These are phyloP conservation scores for Fusarium cicatricum DNA, from an alignment of 2,329 filamentous ascomycete genomes.

Conservation along the genomic window DNA sequence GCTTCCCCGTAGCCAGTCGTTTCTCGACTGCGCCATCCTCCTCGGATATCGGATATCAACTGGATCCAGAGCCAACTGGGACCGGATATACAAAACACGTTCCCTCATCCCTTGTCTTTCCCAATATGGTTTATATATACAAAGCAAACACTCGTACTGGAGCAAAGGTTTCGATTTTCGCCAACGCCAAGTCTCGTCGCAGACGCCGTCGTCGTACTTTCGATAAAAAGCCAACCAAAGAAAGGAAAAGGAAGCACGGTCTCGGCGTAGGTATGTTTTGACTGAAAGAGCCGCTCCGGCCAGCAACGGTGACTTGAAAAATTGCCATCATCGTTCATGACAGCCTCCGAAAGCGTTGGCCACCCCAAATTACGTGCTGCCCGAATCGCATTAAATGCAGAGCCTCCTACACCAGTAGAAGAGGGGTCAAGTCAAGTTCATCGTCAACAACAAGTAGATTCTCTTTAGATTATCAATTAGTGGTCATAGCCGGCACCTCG, in stretches of 20 bases:
- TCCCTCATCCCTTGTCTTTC: slow-evolving; percentile 29
- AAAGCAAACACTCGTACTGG: slow-evolving; percentile 42
- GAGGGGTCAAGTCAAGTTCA: slow-evolving; percentile 25
- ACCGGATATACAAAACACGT: slow-evolving; percentile 32
- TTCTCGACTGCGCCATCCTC: slow-evolving; percentile 12
- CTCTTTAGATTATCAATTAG: slow-evolving; percentile 30
- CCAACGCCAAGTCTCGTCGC: slow-evolving; percentile 43
- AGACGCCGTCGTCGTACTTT: slow-evolving; percentile 44
- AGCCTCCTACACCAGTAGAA: slow-evolving; percentile 15
- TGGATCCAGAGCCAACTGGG: slow-evolving; percentile 28
- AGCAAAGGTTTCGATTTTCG: slow-evolving; percentile 40
- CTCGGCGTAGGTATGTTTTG: slow-evolving; percentile 16
- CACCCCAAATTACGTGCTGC: slow-evolving; percentile 13
- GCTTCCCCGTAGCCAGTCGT: slow-evolving; percentile 17
- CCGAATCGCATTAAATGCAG: slow-evolving; percentile 23
- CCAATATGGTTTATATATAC: slow-evolving; percentile 42
- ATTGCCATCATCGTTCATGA: slow-evolving; percentile 11
- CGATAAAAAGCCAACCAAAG: slow-evolving; percentile 35
- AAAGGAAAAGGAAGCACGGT: slow-evolving; percentile 25
- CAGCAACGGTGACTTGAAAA: slow-evolving; percentile 4
- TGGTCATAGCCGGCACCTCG: slow-evolving; percentile 56
- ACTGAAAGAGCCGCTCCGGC: slow-evolving; percentile 11
- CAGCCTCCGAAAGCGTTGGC: slow-evolving; percentile 7
- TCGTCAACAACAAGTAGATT: slow-evolving; percentile 26
- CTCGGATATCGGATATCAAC: slow-evolving; percentile 31